These are phyloP conservation scores for Paecilomyces sp. DNA, from an alignment of 2,329 filamentous ascomycete genomes.

Conservation along the genomic window DNA sequence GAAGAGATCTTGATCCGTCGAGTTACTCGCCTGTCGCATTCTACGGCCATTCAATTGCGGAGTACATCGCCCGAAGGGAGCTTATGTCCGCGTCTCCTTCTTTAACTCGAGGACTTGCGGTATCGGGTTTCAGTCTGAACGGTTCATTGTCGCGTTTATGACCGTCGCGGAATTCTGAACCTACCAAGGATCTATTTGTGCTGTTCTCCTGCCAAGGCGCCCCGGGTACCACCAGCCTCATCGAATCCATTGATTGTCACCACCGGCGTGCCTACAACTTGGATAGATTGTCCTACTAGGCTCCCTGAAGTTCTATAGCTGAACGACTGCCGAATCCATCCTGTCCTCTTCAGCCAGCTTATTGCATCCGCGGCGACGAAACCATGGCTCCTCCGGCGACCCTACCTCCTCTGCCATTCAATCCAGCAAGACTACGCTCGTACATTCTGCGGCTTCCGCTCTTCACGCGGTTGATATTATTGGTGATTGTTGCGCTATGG, in stretches of 20 bases:
- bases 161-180: not conserved
- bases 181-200: not conserved
- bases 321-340: not conserved
- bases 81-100: not conserved
- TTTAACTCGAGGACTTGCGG: not conserved
- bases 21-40: not conserved
- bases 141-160: not conserved
- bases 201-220: not conserved
- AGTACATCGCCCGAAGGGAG: not conserved
- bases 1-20: not conserved
- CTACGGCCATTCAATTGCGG: not conserved
- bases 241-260: not conserved
- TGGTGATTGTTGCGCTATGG: constrained; percentile 63
- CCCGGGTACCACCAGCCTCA: not conserved
- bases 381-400: constrained; percentile 41
- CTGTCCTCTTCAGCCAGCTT: not conserved
- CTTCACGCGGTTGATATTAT: constrained; percentile 66
- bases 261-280: not conserved
- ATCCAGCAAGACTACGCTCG: constrained; percentile 65
- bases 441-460: constrained; percentile 82
- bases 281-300: not conserved
- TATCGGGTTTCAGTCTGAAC: not conserved
- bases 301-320: not conserved
- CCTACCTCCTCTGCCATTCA: constrained; percentile 54
- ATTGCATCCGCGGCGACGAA: not conserved